Percentiles rank a stretch among this genome's conserved stretches.
These are phyloP conservation scores for Heterobasidion occidentale DNA, from an alignment of 1,284 basidiomycete species.

Conservation along the genomic window DNA sequence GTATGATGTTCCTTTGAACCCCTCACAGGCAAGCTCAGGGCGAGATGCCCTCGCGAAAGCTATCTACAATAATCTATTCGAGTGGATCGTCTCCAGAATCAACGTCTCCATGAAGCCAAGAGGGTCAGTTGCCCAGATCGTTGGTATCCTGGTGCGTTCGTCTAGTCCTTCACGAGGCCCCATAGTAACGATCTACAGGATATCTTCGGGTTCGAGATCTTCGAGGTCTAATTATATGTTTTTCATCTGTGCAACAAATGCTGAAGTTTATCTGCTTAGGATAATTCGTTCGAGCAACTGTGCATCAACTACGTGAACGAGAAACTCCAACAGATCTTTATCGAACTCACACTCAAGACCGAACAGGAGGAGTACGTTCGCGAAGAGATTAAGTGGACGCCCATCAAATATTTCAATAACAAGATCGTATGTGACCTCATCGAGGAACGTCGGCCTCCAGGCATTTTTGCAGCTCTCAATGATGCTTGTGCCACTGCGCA, in stretches of 20 bases:
- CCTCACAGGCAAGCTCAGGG: conserved; percentile 83
- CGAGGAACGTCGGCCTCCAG: conserved; percentile 92
- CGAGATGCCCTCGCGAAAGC: conserved; percentile 94
- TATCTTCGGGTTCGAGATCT: conserved; percentile 98
- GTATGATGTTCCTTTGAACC: conserved; percentile 95
- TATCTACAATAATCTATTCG: conserved; percentile 98
- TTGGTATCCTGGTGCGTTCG: conserved; percentile 79
- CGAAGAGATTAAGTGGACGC: conserved; percentile 99
- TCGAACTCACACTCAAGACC: conserved; percentile 96
- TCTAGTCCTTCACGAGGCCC: background rate
- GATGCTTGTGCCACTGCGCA: conserved; percentile 98
- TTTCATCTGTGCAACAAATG: background rate
- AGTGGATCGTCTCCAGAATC: conserved; percentile 97
- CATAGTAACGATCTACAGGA: conserved; percentile 42
- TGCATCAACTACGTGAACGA: conserved; percentile 99
- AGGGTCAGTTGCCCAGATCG: conserved; percentile 69
- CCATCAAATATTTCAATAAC: conserved; percentile 97
- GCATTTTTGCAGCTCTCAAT: conserved; percentile 96
- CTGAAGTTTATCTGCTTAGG: conserved; percentile 24
- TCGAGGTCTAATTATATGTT: conserved; percentile 49
- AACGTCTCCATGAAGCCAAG: conserved; percentile 95
- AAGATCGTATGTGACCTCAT: conserved; percentile 98
- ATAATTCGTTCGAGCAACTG: conserved; percentile 98
- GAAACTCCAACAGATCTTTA: conserved; percentile 98
- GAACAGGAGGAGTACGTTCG: conserved; percentile 99